Evolutionary conservation across 768 basidiomycete genomes (phyloP), one percentile per base, ranked within the genome.

Genomic region (Lentinula boryana): DNA sequence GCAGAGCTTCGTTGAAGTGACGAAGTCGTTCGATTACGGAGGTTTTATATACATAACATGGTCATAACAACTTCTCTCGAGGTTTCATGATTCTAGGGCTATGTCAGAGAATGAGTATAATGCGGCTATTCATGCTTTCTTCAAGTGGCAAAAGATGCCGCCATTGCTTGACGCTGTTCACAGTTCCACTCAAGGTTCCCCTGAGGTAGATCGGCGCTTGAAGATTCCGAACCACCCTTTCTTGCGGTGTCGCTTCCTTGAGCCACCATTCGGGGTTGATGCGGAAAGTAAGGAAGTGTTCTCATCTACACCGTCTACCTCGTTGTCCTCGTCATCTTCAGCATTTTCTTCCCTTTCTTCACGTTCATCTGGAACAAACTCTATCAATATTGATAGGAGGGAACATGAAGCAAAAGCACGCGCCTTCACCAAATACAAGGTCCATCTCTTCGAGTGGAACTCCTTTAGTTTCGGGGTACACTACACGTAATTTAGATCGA

Each of bases 401-500:
- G 49, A 51, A 21, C n/a, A 41, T 49, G 35, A 58, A 12, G 23
- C 6, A 27, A 38, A 0, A 49, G 51, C 13, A 65, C 71, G n/a
- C 60, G 87, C 89, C 89, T 85, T 95, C 92, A 49, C 92, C 89
- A 72, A 95, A 95, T 16, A 94, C 85, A 27, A 81, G 84, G 68
- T 95, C 93, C 87, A 95, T 92, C 70, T 95, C 92, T 74, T 95
- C 93, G 57, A 95, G 75, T 1, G 92, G 88, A 5, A 93, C 84
- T 1, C 92, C 90, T 74, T 84, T 93, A 12, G 91, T 93, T 72
- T 93, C 90, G 0, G 91, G 92, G 68, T 92, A 91, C 65, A 91
- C 91, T 92, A 61, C 58, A 18, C 21, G 32, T 27, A 38, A 15
- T 38, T 15, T 31, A 21, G 32, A 56, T 48, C 9, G 6, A 23